These are phyloP conservation scores for Primulina eburnea DNA, from an alignment of 257 asterid genomes.

Conservation along the genomic window DNA sequence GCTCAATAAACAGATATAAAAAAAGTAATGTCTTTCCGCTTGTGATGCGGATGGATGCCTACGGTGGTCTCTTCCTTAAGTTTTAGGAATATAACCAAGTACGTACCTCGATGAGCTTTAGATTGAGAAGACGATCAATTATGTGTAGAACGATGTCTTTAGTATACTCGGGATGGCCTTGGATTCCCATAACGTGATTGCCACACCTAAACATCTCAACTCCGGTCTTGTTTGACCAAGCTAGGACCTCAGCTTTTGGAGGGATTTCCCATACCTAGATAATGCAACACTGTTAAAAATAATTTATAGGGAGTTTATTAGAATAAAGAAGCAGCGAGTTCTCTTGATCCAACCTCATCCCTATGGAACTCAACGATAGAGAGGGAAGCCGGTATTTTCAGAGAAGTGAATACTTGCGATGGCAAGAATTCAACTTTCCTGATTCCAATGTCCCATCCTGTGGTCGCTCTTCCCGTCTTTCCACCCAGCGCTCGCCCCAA, in stretches of 20 bases:
- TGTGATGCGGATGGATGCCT: too few species aligned
- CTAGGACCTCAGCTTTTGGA: slow-evolving; percentile 66
- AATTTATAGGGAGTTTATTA: too few species aligned
- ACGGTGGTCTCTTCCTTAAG: not conserved
- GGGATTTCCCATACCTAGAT: slow-evolving; percentile 71
- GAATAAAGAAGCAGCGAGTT: not conserved
- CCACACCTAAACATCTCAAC: slow-evolving; percentile 77
- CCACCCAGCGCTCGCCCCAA: slow-evolving; percentile 88
- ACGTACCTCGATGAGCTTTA: slow-evolving; percentile 54
- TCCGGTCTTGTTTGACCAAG: slow-evolving; percentile 71
- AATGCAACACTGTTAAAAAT: too few species aligned
- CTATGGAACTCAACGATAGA: slow-evolving; percentile 76
- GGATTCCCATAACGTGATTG: slow-evolving; percentile 86
- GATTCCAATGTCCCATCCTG: slow-evolving; percentile 90
- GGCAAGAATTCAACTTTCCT: slow-evolving; percentile 49
- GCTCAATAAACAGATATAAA: too few species aligned
- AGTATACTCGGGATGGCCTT: slow-evolving; percentile 94
- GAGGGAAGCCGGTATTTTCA: slow-evolving; percentile 57
- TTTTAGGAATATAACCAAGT: not conserved
- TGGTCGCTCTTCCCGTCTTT: slow-evolving; percentile 56
- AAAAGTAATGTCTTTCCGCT: too few species aligned
- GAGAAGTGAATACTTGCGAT: slow-evolving; percentile 47
- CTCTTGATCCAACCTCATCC: slow-evolving; percentile 58
- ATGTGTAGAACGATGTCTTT: slow-evolving; percentile 69
- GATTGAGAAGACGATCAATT: slow-evolving; percentile 62